Evolutionary conservation across 768 basidiomycete species (phyloP).

Genomic region (Lactarius sp.): DNA sequence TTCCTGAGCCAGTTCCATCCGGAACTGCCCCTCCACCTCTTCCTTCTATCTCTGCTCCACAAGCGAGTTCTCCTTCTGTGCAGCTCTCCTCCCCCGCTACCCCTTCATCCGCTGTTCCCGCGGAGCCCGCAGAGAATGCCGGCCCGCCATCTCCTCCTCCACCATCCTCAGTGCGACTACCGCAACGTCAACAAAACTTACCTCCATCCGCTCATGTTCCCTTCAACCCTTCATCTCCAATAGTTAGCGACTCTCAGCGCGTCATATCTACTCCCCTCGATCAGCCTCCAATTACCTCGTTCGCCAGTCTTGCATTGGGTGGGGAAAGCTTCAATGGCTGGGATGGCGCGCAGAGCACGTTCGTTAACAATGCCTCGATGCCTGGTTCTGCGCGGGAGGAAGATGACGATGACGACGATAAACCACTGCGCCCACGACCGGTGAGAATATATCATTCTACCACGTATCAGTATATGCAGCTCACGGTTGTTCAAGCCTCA

Average conservation of each 20-base stretch:
- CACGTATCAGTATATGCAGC: neutral
- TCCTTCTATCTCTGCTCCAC: constrained; percentile 15
- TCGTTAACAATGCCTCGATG: constrained; percentile 31
- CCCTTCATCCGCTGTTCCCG: constrained; percentile 12
- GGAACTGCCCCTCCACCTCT: constrained; percentile 28
- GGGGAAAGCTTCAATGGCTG: constrained; percentile 48
- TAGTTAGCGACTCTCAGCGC: constrained; percentile 17
- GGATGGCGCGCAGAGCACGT: constrained; percentile 37
- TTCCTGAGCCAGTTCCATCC: neutral
- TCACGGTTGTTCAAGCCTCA: constrained; percentile 9
- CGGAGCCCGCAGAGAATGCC: constrained; percentile 13
- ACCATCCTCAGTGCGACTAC: constrained; percentile 23
- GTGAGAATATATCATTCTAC: constrained; percentile 26
- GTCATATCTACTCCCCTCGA: constrained; percentile 32
- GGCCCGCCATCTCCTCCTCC: constrained; percentile 19
- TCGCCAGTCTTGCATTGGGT: constrained; percentile 44
- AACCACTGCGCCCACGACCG: constrained; percentile 29
- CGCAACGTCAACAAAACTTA: constrained; percentile 21
- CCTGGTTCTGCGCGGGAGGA: constrained; percentile 7
- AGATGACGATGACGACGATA: constrained; percentile 34
- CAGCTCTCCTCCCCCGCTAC: constrained; percentile 10
- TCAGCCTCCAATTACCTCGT: constrained; percentile 30
- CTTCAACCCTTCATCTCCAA: constrained; percentile 4
- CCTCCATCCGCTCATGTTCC: constrained; percentile 15
- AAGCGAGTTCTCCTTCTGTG: neutral